phyloP scores from a whole-genome alignment of 2,329 filamentous ascomycete genomes.

The Paracamarosporium sp. region DNA sequence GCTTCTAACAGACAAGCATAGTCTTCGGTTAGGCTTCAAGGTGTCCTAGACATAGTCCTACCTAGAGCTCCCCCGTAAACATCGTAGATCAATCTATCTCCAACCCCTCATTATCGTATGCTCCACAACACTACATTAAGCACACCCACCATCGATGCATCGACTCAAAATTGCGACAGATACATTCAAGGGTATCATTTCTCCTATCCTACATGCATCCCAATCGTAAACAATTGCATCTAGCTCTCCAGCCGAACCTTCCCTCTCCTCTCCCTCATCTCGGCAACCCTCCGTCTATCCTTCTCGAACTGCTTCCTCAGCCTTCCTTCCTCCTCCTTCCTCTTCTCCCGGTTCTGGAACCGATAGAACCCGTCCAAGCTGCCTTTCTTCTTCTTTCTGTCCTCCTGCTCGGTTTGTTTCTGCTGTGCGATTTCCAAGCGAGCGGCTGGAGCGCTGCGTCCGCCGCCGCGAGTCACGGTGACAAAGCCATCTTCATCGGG shows the following conservation, averaged over 20 bases:
- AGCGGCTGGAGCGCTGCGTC: conserved; percentile 69
- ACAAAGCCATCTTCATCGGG: conserved; percentile 96
- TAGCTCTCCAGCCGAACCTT: conserved; percentile 35
- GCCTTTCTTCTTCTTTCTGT: conserved; percentile 65
- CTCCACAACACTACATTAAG: too few species aligned
- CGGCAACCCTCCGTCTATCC: conserved; percentile 73
- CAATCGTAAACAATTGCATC: background rate
- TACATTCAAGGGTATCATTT: conserved; percentile 11
- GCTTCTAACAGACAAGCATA: too few species aligned
- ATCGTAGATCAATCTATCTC: background rate
- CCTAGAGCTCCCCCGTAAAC: background rate
- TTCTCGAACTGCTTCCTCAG: conserved; percentile 77
- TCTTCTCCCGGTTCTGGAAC: conserved; percentile 81
- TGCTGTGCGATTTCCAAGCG: conserved; percentile 69
- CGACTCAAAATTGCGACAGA: background rate
- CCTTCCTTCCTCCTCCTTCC: conserved; percentile 75
- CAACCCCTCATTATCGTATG: too few species aligned
- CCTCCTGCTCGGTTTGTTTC: conserved; percentile 60
- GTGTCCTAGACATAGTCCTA: too few species aligned
- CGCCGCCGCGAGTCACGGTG: conserved; percentile 81
- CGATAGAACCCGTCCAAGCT: conserved; percentile 74
- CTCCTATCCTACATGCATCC: background rate
- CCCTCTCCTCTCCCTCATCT: conserved; percentile 70
- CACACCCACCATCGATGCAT: too few species aligned
- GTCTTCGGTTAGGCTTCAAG: too few species aligned